These are phyloP conservation scores for Misopates orontium DNA, from an alignment of 257 asterid genomes.

Conservation along the genomic window DNA sequence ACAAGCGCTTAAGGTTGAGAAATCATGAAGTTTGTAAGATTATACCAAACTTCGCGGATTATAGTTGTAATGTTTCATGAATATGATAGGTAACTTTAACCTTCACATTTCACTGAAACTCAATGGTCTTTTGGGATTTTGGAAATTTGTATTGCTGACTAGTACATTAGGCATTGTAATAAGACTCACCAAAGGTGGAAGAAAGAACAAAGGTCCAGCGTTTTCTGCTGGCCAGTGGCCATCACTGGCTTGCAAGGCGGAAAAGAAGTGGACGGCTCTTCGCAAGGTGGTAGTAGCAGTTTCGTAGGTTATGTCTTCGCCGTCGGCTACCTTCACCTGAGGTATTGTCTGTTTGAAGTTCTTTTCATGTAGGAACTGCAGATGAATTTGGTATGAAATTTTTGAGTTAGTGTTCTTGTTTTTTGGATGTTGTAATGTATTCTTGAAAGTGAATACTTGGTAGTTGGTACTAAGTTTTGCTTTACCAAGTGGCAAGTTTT, in stretches of 20 bases:
- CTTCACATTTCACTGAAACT: too few species aligned
- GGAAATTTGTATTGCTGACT: too few species aligned
- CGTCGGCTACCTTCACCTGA: constrained; percentile 68
- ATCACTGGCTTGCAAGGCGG: constrained; percentile 81
- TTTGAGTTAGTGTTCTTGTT: neutral
- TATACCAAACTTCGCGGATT: neutral
- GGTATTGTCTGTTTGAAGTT: constrained; percentile 67
- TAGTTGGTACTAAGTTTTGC: too few species aligned
- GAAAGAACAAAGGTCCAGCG: constrained; percentile 81
- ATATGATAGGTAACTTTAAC: too few species aligned
- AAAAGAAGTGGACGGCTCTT: constrained; percentile 65
- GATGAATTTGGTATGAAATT: neutral
- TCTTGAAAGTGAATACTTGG: neutral
- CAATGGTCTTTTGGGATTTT: too few species aligned
- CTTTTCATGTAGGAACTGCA: constrained; percentile 69
- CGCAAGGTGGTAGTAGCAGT: constrained; percentile 53
- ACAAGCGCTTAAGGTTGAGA: too few species aligned
- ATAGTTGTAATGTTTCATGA: too few species aligned
- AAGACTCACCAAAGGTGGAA: constrained; percentile 68
- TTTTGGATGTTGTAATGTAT: neutral
- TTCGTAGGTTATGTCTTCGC: constrained; percentile 63
- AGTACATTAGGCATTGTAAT: neutral
- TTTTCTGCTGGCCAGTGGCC: constrained; percentile 96
- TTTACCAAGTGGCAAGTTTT: too few species aligned
- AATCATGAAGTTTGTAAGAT: too few species aligned